Conservation (phyloP, 805 yeast genomes). For the Hanseniaspora occidentalis region DNA sequence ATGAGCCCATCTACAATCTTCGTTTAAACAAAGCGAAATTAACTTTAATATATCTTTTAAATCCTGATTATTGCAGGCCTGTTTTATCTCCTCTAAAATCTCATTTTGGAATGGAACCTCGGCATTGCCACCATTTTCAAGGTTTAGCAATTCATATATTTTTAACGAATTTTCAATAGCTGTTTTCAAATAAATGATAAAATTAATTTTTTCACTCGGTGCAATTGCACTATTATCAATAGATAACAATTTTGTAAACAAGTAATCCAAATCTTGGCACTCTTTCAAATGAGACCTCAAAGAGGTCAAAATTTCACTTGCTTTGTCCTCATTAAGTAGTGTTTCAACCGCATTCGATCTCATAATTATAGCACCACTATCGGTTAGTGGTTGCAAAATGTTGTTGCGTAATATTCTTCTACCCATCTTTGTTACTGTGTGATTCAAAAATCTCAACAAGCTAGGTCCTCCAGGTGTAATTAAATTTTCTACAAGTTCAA, state of each 20-base stretch:
- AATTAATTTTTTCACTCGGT: slow-evolving; percentile 29
- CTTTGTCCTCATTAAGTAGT: slow-evolving; percentile 13
- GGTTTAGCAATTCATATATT: slow-evolving; percentile 6
- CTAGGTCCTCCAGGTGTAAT: slow-evolving; percentile 21
- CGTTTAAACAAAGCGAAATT: slow-evolving; percentile 27
- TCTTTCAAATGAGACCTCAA: slow-evolving; percentile 16
- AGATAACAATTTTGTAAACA: slow-evolving; percentile 27
- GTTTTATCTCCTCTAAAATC: slow-evolving; percentile 20
- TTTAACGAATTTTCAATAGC: slow-evolving; percentile 17
- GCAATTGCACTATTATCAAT: slow-evolving; percentile 14
- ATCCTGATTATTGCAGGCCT: slow-evolving; percentile 18
- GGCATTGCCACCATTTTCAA: slow-evolving; percentile 8
- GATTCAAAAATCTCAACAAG: slow-evolving; percentile 27
- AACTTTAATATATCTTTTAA: slow-evolving; percentile 13
- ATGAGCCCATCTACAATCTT: slow-evolving; percentile 31
- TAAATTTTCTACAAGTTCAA: slow-evolving; percentile 29
- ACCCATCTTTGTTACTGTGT: slow-evolving; percentile 36
- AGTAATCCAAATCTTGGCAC: slow-evolving; percentile 29
- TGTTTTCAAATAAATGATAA: slow-evolving; percentile 28
- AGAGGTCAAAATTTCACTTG: slow-evolving; percentile 8
- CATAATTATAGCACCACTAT: slow-evolving; percentile 22
- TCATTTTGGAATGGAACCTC: slow-evolving; percentile 6
- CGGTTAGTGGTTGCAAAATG: slow-evolving; percentile 36
- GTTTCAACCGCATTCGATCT: slow-evolving; percentile 29
- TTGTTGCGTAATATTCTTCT: slow-evolving; percentile 28